Evolutionary conservation across 805 yeast species (phyloP), one percentile per base, ranked within the genome.

Genomic region (Middelhovenomyces tepae): DNA sequence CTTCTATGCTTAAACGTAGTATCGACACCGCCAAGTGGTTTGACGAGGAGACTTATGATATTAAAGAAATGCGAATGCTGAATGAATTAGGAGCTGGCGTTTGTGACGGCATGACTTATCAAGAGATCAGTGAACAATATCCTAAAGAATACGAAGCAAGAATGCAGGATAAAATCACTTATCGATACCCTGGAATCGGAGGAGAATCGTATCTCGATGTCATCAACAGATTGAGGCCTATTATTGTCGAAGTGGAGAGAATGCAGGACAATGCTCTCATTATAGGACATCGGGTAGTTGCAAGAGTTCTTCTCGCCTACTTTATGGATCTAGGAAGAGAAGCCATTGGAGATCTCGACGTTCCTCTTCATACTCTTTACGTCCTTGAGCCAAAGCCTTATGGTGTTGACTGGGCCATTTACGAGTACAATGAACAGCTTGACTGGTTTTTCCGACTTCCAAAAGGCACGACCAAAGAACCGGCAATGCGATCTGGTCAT

Each of bases 141-240:
- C 95, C 96, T 0, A 71, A 71, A 22, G 97, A 89, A 54, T 89
- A 78, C 51, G 73, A 70, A 26, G 71, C 85, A 11, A 70, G 97
- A 38, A 59, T 84, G 45, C 64, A 67, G 26, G 80, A 85, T 56
- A 89, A 89, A 57, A 65, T 89, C 46, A 65, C 78, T 11, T 89
- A 89, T 57, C 65, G 98, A 39, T 89, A 89, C 52, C 98, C 97
- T 1, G 98, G 98, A 3, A 82, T 85, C 31, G 96, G 97, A 5
- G 98, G 98, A 11, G 98, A 89, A 57, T 82, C 94, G 0, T 89
- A 89, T 47, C 60, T 89, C 45, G 97, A 89, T 58, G 98, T 91
- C 8, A 79, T 91, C 50, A 84, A 86, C 44, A 67, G 98, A 41
- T 66, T 89, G 36, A 68, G 94, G 39, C 94, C 96, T 1, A 73